phyloP scores from a whole-genome alignment of 2,329 filamentous ascomycete genomes.

The Fusarium sp. region DNA sequence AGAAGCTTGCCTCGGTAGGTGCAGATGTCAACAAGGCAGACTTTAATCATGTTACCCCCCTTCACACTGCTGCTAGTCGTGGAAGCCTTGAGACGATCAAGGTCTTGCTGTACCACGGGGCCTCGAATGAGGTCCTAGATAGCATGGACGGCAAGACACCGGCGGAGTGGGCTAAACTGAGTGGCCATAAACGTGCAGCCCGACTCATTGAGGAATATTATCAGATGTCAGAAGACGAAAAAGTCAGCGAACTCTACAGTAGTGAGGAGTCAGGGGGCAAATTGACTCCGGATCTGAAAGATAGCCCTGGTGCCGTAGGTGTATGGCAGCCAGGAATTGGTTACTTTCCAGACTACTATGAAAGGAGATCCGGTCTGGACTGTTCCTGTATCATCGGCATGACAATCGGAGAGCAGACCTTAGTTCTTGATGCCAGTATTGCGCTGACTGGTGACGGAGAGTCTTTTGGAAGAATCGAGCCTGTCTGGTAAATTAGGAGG shows the following conservation, averaged over 20 bases:
- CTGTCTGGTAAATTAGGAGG: too few species aligned
- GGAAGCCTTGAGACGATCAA: background rate
- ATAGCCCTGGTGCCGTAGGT: background rate
- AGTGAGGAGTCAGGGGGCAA: background rate
- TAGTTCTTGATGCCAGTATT: background rate
- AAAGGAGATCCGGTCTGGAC: background rate
- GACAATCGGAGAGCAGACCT: background rate
- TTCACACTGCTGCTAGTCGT: background rate
- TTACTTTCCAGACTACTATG: background rate
- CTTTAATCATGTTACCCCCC: background rate
- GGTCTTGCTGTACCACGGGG: background rate
- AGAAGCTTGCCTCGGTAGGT: background rate
- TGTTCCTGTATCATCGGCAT: background rate
- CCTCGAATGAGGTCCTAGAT: background rate
- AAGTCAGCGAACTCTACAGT: background rate
- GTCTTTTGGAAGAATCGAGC: too few species aligned
- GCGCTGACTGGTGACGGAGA: too few species aligned
- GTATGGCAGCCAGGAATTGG: background rate
- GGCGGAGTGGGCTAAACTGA: background rate
- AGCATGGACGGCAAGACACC: background rate
- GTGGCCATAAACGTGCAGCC: background rate
- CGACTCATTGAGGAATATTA: background rate
- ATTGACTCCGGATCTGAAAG: background rate
- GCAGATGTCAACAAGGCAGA: background rate
- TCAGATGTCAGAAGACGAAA: background rate